Evolutionary conservation across 2,329 filamentous ascomycete genomes (phyloP).

Genomic region (Fusarium penzigii): DNA sequence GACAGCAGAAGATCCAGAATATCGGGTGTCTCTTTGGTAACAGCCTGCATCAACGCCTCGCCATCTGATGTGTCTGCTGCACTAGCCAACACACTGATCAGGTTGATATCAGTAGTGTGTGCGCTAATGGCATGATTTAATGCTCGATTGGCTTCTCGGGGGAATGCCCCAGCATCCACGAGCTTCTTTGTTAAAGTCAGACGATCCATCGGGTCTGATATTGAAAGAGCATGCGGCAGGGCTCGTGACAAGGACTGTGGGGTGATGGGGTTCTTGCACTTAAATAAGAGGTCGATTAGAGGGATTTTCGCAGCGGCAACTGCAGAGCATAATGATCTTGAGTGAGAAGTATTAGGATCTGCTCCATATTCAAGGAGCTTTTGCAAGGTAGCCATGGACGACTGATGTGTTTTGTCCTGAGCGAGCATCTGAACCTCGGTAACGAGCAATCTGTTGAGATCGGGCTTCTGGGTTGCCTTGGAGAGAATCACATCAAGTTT

Average conservation of each 20-base stretch:
- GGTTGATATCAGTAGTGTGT: constrained; percentile 49
- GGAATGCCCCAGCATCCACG: constrained; percentile 49
- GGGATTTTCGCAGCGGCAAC: constrained; percentile 47
- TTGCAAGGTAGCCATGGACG: constrained; percentile 46
- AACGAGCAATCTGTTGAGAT: constrained; percentile 47
- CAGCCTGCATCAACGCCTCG: constrained; percentile 47
- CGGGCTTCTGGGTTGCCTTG: constrained; percentile 43
- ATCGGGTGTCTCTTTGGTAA: constrained; percentile 47
- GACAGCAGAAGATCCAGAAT: constrained; percentile 48
- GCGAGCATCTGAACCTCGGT: constrained; percentile 52
- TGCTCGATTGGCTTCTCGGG: constrained; percentile 51
- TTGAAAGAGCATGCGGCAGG: constrained; percentile 54
- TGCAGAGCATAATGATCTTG: constrained; percentile 51
- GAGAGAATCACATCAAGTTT: constrained; percentile 52
- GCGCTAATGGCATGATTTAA: constrained; percentile 51
- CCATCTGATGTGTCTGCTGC: constrained; percentile 53
- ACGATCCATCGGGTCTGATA: constrained; percentile 52
- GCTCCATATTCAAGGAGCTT: constrained; percentile 52
- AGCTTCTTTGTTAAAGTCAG: constrained; percentile 52
- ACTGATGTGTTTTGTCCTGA: constrained; percentile 37
- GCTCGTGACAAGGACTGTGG: constrained; percentile 48
- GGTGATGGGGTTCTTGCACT: constrained; percentile 36
- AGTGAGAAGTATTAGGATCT: constrained; percentile 55
- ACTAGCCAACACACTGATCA: constrained; percentile 47
- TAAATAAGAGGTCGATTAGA: constrained; percentile 52